Base-by-base conservation (phyloP, 2,329 filamentous ascomycete species). In the Geosmithia flava region DNA sequence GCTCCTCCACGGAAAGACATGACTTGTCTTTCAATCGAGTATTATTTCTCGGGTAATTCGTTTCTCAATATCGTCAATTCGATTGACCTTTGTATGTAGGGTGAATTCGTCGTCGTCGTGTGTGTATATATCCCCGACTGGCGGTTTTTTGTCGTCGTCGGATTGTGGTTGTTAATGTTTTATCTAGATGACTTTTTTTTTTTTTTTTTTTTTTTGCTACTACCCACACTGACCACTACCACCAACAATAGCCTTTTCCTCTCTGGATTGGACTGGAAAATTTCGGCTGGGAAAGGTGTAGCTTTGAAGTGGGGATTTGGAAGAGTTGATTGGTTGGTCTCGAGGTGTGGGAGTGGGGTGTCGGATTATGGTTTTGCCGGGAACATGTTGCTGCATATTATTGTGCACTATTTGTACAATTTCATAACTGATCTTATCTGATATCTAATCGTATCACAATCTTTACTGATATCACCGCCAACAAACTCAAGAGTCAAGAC, bases 1-100 rank as follows among this genome's bases (percentile, higher is more conserved):
- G 58, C 60, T 52, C 62, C 59, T 53, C 63, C 63, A 59, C 63
- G 62, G 59, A 67, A 67, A 55, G 64, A 67, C 64, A 67, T 67
- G 45, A 11, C 33, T n/a, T 30, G 11, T 30, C 29, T 30, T 20
- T 20, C 43, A 27, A 40, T 45, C 45, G 42, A n/a, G n/a, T n/a
- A n/a, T n/a, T n/a, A n/a, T n/a, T n/a, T n/a, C n/a, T n/a, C n/a
- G n/a, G n/a, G n/a, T 10, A 27, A 20, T 41, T 45, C 5, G 20
- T n/a, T 20, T 47, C n/a, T 27, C 44, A 27, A 11, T 8, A 27
- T 46, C 20, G 40, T 15, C 15, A 20, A 15, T 47, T n/a, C 45
- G 15, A 23, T 47, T 47, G 45, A 29, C 43, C 20, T 10, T 27
- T 27, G 8, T 8, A n/a, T n/a, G n/a, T n/a, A n/a, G n/a, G n/a